Evolutionary conservation across 129 eudicot genomes (phyloP).

Genomic region (Flaveria ramosissima): DNA sequence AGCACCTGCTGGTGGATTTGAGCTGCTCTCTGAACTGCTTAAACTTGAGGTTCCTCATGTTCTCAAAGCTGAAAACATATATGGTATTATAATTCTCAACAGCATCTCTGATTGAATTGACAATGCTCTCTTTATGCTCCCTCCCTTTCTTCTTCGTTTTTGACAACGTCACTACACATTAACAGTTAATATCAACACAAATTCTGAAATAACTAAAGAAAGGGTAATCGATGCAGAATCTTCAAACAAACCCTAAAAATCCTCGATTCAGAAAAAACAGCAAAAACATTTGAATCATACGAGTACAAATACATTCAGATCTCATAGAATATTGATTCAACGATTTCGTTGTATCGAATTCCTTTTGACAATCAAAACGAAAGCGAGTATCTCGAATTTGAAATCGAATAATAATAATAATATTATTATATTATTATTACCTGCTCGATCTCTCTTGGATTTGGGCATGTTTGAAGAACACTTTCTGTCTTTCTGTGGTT

Average conservation of each 20-base stretch:
- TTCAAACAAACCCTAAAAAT: not conserved
- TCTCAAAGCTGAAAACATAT: slow-evolving; percentile 79
- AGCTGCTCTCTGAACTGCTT: slow-evolving; percentile 88
- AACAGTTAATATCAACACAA: not conserved
- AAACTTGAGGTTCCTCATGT: slow-evolving; percentile 97
- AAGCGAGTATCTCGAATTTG: not conserved
- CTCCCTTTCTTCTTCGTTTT: slow-evolving; percentile 99
- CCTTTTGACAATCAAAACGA: not conserved
- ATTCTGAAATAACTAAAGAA: not conserved
- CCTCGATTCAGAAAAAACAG: not conserved
- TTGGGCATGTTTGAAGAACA: slow-evolving; percentile 61
- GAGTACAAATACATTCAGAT: not conserved
- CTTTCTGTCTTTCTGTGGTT: no score
- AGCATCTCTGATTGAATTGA: slow-evolving; percentile 71
- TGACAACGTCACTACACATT: slow-evolving; percentile 74
- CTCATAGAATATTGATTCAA: not conserved
- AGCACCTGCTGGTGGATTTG: slow-evolving; percentile 76
- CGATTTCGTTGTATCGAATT: not conserved
- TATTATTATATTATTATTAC: no score
- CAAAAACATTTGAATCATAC: not conserved
- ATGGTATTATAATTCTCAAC: slow-evolving; percentile 65
- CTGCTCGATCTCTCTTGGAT: slow-evolving; percentile 73
- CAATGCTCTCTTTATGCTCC: slow-evolving; percentile 82
- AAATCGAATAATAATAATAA: not conserved
- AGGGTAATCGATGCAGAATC: not conserved